Evolutionary conservation across 2,329 filamentous ascomycete species (phyloP).

Genomic region (Colletotrichum tofieldiae): DNA sequence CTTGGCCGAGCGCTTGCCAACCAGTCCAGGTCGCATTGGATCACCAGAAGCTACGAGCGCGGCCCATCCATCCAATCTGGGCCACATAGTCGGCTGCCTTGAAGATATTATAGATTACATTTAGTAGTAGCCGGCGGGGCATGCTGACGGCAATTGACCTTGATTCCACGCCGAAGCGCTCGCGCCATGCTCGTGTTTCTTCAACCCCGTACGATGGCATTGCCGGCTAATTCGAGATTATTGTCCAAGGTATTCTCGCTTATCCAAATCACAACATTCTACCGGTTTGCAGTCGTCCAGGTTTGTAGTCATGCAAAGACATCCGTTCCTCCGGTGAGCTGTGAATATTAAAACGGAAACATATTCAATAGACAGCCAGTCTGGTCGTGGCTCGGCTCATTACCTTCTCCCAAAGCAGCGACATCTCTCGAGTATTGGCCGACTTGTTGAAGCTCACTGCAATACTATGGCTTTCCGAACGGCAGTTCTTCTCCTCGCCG

Average conservation of each 20-base stretch:
- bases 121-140: not conserved
- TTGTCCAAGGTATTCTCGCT: not conserved
- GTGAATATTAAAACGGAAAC: not conserved
- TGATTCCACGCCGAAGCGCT: not conserved
- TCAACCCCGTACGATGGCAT: not conserved
- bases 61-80: not conserved
- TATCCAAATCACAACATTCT: constrained; percentile 4
- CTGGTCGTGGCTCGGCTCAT: not conserved
- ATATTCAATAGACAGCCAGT: not conserved
- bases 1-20: not conserved
- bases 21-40: not conserved
- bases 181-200: not conserved
- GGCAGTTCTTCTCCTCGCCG: constrained; percentile 48
- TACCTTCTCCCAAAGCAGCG: not conserved
- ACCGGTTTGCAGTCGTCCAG: too few relatives aligned
- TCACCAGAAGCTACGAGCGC: not conserved
- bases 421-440: not conserved
- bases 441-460: not conserved
- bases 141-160: not conserved
- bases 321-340: constrained; percentile 12
- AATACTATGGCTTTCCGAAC: constrained; percentile 6
- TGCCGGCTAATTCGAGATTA: constrained; percentile 11
- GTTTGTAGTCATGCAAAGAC: not conserved
- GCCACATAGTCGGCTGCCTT: not conserved
- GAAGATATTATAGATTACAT: not conserved